Evolutionary conservation across 73 alveolate genomes (phyloP), one percentile per base, ranked within the genome.

Genomic region (Diophrys sp.): DNA sequence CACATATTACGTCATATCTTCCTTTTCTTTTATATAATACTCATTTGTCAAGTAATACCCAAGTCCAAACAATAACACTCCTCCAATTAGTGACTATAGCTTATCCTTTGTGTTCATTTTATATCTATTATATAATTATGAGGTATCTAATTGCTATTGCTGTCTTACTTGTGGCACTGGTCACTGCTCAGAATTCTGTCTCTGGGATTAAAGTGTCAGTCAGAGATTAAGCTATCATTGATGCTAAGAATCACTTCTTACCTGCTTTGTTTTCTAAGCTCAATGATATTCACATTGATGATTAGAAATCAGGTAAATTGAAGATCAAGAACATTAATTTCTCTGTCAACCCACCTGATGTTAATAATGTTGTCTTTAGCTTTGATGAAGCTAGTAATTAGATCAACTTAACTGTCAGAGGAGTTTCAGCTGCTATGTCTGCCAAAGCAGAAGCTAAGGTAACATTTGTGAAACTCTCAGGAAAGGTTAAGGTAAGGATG

Each of bases 221-320:
- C 18, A 5, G 62, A 5, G 62, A 44, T 44, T 18, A 44, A 44
- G 62, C 62, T 18, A 44, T 44, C 62, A 44, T 44, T 18, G 62
- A 44, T 18, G 62, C 62, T 44, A 44, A 44, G 62, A 44, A 62
- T n/a, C 72, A 62, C 26, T 23, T 62, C 33, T 29, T 62, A 2
- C 72, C 72, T 62, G 30, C 72, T n/a, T 14, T 62, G 29, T 62
- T 62, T n/a, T 2, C 14, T 14, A 62, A 62, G 72, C 30, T 62
- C 11, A 29, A 62, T n/a, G 29, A 25, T 2, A 62, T 62, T 11
- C 2, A 14, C 14, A 62, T 62, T 25, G 33, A 14, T 11, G 72
- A 62, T n/a, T 14, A 23, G 11, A 14, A 62, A 14, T 23, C 33
- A 23, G 72, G 72, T 11, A 25, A 62, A 11, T 29, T 62, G 8